Conservation (phyloP, 208 protist genomes). For the Crithidia acanthocephali region DNA sequence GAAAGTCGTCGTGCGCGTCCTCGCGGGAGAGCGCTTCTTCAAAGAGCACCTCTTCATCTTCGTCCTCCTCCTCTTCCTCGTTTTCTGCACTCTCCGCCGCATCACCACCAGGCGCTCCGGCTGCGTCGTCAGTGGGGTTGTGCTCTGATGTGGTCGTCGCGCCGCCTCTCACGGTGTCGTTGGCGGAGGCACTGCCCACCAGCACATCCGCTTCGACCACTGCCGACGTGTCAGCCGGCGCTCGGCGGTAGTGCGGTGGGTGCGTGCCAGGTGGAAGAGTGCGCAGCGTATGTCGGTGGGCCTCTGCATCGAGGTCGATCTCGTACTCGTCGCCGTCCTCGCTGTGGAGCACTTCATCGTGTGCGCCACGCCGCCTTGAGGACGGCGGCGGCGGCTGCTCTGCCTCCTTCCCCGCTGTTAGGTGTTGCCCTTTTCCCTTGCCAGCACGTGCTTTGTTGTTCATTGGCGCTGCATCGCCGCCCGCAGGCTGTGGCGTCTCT, state of each 20-base stretch:
- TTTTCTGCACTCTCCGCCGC: background rate
- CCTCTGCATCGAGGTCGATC: background rate
- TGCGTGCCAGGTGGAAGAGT: too few species aligned
- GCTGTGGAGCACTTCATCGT: background rate
- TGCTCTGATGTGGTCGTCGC: too few species aligned
- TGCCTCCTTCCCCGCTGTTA: too few species aligned
- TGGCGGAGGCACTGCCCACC: background rate
- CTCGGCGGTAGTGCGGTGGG: background rate
- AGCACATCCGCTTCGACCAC: background rate
- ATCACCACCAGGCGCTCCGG: too few species aligned
- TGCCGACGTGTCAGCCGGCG: background rate
- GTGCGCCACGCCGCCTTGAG: background rate
- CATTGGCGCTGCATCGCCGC: too few species aligned
- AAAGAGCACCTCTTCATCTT: slow-evolving; percentile 1
- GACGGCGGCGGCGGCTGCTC: too few species aligned
- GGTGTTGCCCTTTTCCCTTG: too few species aligned
- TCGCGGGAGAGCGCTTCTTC: background rate
- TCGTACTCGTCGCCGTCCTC: background rate
- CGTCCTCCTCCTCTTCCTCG: slow-evolving; percentile 1
- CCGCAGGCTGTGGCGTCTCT: too few species aligned
- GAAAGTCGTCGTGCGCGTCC: slow-evolving; percentile 5
- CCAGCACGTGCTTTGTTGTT: too few species aligned
- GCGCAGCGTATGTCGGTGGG: background rate
- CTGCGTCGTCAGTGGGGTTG: too few species aligned
- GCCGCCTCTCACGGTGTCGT: background rate